Conservation (phyloP, 148 eudicot species). For the Vaccinium myrtillus region DNA sequence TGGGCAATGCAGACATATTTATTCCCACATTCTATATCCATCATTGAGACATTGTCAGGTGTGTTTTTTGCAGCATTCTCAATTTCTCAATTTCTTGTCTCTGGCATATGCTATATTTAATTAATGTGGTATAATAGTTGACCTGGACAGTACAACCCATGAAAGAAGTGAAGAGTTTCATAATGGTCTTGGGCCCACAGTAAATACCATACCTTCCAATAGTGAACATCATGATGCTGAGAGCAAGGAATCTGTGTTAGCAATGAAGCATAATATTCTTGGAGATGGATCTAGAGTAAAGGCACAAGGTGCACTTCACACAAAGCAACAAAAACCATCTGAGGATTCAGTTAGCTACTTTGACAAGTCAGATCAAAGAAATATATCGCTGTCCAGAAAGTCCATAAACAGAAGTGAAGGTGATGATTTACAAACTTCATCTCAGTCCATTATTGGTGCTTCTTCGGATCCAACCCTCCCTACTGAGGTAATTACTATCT, state of each 20-base stretch:
- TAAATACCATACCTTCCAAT: constrained; percentile 41
- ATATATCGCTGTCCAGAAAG: constrained; percentile 20
- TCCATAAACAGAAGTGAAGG: constrained; percentile 28
- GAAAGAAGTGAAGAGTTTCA: constrained; percentile 38
- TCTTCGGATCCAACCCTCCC: constrained; percentile 64
- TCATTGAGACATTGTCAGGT: constrained; percentile 87
- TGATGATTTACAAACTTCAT: constrained; percentile 30
- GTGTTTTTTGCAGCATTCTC: constrained; percentile 11
- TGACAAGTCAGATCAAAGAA: constrained; percentile 28
- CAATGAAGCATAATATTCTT: constrained; percentile 31
- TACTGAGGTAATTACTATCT: constrained; percentile 51
- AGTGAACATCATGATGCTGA: constrained; percentile 39
- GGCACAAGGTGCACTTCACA: constrained; percentile 27
- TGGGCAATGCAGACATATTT: constrained; percentile 74
- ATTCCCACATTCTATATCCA: constrained; percentile 84
- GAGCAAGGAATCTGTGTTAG: constrained; percentile 34
- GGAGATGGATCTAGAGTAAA: constrained; percentile 41
- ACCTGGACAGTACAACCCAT: constrained; percentile 30
- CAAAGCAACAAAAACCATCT: constrained; percentile 30
- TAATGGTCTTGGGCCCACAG: constrained; percentile 27
- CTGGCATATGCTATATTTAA: constrained; percentile 11
- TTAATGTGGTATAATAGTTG: constrained; percentile 41
- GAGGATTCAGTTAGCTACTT: constrained; percentile 42
- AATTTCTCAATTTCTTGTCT: background rate
- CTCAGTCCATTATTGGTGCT: constrained; percentile 40